These are phyloP conservation scores for Phytophthora constricta DNA, from an alignment of 352 stramenopile genomes.

Conservation along the genomic window DNA sequence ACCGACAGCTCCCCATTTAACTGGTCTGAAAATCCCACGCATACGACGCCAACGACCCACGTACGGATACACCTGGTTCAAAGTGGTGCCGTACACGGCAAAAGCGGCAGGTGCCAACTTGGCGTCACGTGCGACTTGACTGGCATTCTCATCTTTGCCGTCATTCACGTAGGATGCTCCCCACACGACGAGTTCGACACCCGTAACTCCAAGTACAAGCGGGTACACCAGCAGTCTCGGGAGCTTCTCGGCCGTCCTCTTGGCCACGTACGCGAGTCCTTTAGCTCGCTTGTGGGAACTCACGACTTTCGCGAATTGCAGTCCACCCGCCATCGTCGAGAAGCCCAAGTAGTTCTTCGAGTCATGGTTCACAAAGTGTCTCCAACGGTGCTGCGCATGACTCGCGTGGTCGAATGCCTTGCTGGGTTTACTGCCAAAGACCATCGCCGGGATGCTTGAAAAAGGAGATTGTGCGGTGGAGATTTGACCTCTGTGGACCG, in stretches of 20 bases:
- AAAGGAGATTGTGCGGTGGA: background rate
- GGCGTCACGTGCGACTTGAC: constrained; percentile 24
- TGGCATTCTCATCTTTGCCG: constrained; percentile 18
- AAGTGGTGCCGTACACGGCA: constrained; percentile 32
- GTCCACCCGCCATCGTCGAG: constrained; percentile 31
- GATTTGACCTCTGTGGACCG: background rate
- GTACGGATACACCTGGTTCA: constrained; percentile 38
- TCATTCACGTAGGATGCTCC: constrained; percentile 34
- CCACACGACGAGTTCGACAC: constrained; percentile 32
- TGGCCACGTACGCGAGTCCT: constrained; percentile 35
- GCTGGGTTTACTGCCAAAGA: constrained; percentile 1
- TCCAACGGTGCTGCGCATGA: constrained; percentile 38
- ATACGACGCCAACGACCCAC: constrained; percentile 33
- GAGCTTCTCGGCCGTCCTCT: constrained; percentile 33
- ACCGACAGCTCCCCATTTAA: constrained; percentile 37
- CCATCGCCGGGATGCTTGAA: constrained; percentile 14
- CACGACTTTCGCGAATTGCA: constrained; percentile 31
- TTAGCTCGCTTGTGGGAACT: constrained; percentile 27
- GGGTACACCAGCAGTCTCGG: constrained; percentile 37
- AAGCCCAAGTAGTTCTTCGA: constrained; percentile 37
- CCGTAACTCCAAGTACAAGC: constrained; percentile 33
- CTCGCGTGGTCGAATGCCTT: constrained; percentile 33
- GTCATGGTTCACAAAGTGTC: constrained; percentile 32
- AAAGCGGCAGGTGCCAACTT: constrained; percentile 35
- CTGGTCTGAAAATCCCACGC: constrained; percentile 23